A percentile compares a stretch with the other conserved stretches of the same genome.
These are phyloP conservation scores for Licmophora abbreviata DNA, from an alignment of 108 stramenopile species.

Conservation along the genomic window DNA sequence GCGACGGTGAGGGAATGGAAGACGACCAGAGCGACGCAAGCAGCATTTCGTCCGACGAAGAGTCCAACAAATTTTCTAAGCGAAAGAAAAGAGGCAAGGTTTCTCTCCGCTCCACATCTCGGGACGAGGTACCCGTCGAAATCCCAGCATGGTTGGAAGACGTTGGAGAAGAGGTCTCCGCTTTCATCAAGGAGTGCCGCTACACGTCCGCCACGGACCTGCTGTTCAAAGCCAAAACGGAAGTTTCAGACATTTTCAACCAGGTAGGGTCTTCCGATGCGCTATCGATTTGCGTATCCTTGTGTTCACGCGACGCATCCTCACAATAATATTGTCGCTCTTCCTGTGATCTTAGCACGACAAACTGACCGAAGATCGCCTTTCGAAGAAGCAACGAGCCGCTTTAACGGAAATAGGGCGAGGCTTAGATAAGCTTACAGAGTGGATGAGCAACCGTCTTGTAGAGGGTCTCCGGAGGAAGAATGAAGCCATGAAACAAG, in stretches of 20 bases:
- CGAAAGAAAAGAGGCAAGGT: conserved; percentile 12
- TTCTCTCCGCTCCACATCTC: not conserved
- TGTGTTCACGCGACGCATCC: not conserved
- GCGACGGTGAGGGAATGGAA: not conserved
- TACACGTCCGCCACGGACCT: conserved; percentile 77
- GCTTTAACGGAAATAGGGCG: conserved; percentile 31
- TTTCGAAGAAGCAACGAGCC: conserved; percentile 51
- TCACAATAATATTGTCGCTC: conserved; percentile 1
- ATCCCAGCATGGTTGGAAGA: conserved; percentile 70
- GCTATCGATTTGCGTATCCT: not conserved
- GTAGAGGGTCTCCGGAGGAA: conserved; percentile 70
- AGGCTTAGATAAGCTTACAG: conserved; percentile 40
- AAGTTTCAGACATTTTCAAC: conserved; percentile 50
- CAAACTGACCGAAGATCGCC: conserved; percentile 29
- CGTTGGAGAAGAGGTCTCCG: conserved; percentile 61
- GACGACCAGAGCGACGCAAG: conserved; percentile 8
- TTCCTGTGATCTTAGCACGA: conserved; percentile 20
- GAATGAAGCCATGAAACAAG: conserved; percentile 79
- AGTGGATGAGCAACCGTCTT: conserved; percentile 58
- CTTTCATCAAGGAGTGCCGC: conserved; percentile 74
- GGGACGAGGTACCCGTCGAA: conserved; percentile 36
- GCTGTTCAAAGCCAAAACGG: conserved; percentile 63
- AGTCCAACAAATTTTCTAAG: conserved; percentile 6
- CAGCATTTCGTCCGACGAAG: conserved; percentile 32
- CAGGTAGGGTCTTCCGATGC: conserved; percentile 19